phyloP scores from a whole-genome alignment of 83 land plant species.

The Isoetes engelmannii region DNA sequence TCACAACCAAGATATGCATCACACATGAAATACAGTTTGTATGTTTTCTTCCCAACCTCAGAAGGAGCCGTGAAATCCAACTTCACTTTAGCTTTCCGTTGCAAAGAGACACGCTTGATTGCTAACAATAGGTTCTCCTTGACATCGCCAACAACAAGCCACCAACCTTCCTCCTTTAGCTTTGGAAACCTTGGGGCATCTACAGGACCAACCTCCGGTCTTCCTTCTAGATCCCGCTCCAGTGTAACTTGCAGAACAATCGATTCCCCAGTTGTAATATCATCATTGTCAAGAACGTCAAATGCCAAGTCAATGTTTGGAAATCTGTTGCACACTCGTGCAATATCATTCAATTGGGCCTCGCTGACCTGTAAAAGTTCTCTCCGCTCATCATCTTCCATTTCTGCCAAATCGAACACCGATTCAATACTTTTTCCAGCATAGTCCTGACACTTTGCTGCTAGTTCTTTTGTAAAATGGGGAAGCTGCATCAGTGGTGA shows the following conservation, averaged over 20 bases:
- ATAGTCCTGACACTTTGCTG: conserved; percentile 73
- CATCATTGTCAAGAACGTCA: conserved; percentile 59
- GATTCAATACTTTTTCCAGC: conserved; percentile 27
- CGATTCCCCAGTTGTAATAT: conserved; percentile 53
- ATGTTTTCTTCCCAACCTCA: conserved; percentile 64
- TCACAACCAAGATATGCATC: conserved; percentile 90
- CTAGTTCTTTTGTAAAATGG: conserved; percentile 79
- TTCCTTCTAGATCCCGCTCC: conserved; percentile 66
- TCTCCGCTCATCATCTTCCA: conserved; percentile 88
- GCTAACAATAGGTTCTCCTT: conserved; percentile 63
- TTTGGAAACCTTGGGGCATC: conserved; percentile 84
- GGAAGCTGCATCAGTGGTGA: conserved; percentile 74
- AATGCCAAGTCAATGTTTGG: conserved; percentile 75
- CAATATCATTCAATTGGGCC: conserved; percentile 67
- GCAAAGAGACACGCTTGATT: conserved; percentile 68
- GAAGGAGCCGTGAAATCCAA: conserved; percentile 63
- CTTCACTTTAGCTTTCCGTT: conserved; percentile 55
- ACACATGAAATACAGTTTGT: conserved; percentile 79
- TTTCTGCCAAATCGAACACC: conserved; percentile 53
- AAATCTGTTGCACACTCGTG: conserved; percentile 68
- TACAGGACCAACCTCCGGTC: conserved; percentile 72
- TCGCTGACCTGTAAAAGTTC: conserved; percentile 76
- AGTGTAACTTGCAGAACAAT: conserved; percentile 62
- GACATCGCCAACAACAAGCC: conserved; percentile 82
- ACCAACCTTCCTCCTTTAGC: conserved; percentile 89